A percentile compares a stretch with the other conserved stretches of the same genome.
These are phyloP conservation scores for Fragaria vesca DNA, from an alignment of 306 rosid species.

Conservation along the genomic window DNA sequence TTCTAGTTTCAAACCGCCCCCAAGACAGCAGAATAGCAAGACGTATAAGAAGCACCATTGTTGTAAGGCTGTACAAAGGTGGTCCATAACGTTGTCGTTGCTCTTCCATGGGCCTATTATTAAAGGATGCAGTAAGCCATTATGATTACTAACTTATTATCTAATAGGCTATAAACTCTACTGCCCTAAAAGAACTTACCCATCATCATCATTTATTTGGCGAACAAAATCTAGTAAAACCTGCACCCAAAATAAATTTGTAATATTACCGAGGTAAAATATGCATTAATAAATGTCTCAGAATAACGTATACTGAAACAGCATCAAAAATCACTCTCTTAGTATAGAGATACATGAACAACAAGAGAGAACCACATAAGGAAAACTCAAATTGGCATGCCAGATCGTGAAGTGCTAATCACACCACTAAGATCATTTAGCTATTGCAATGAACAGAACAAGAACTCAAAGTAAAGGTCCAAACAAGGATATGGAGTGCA, in stretches of 20 bases:
- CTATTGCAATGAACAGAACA: too few species aligned
- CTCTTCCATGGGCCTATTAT: slow-evolving; percentile 95
- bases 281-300: background rate
- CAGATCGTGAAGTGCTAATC: too few species aligned
- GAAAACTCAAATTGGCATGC: too few species aligned
- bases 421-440: too few species aligned
- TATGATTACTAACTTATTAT: background rate
- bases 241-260: slow-evolving; percentile 41
- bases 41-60: slow-evolving; percentile 61
- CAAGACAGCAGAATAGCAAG: slow-evolving; percentile 64
- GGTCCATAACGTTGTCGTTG: slow-evolving; percentile 97
- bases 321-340: background rate
- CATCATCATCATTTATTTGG: slow-evolving; percentile 87
- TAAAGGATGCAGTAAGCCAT: slow-evolving; percentile 6
- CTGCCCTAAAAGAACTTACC: slow-evolving; percentile 46
- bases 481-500: background rate
- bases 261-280: too few species aligned
- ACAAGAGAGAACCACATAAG: too few species aligned
- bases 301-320: slow-evolving; percentile 1
- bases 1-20: slow-evolving; percentile 59
- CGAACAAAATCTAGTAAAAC: slow-evolving; percentile 85
- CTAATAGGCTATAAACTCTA: background rate
- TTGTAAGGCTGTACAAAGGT: slow-evolving; percentile 77
- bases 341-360: too few species aligned
- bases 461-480: too few species aligned